Percentiles rank a stretch among this genome's conserved stretches.
Conservation (phyloP, 2,329 filamentous ascomycete species). For the Malbranchea zuffiana region DNA sequence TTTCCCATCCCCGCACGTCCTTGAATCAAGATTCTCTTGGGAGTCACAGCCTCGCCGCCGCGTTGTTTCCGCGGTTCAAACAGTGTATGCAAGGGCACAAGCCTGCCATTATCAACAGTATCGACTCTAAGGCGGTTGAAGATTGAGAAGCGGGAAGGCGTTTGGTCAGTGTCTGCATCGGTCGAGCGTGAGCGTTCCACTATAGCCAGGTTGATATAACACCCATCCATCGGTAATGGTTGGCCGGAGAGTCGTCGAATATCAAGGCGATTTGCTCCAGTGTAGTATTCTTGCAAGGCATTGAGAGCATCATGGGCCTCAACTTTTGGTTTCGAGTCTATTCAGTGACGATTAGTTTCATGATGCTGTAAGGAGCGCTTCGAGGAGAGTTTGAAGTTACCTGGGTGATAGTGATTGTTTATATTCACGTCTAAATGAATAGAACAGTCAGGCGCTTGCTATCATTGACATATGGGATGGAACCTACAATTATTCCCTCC, state of each 20-base stretch:
- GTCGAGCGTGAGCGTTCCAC: conserved; percentile 18
- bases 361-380: conserved; percentile 22
- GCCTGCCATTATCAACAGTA: neutral
- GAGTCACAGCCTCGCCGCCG: conserved; percentile 12
- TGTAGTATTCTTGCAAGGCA: conserved; percentile 5
- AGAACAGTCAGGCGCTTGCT: conserved; percentile 29
- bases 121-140: neutral
- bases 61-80: conserved; percentile 20
- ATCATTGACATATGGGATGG: neutral
- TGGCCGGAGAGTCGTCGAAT: conserved; percentile 30
- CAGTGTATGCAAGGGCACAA: conserved; percentile 10
- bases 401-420: too few species aligned
- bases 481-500: conserved; percentile 25
- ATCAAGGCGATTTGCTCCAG: conserved; percentile 17
- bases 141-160: conserved; percentile 8
- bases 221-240: conserved; percentile 25
- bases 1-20: conserved; percentile 33
- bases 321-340: neutral
- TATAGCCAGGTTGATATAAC: conserved; percentile 35
- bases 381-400: conserved; percentile 35
- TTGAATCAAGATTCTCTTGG: conserved; percentile 28
- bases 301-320: neutral
- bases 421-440: too few species aligned
- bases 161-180: conserved; percentile 1
- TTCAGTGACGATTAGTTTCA: conserved; percentile 20